Evolutionary conservation across 1,284 basidiomycete genomes (phyloP).

Genomic region (Coniferiporia sulphurascens): DNA sequence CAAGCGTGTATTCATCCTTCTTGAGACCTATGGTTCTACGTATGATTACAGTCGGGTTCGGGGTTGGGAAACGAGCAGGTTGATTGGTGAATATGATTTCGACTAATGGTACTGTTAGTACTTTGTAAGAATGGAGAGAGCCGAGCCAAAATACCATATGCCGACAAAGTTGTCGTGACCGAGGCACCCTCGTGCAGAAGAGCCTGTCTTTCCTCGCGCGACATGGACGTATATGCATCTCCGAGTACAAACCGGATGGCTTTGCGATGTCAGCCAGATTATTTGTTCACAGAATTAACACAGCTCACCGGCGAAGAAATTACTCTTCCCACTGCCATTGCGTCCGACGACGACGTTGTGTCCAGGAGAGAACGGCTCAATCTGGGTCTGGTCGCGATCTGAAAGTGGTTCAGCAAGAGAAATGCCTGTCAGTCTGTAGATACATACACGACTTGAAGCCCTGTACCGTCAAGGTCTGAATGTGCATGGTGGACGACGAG

Average conservation of each 20-base stretch:
- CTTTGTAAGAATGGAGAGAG: neutral
- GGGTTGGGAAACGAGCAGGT: constrained; percentile 89
- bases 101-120: constrained; percentile 37
- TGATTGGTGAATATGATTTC: constrained; percentile 88
- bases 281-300: neutral
- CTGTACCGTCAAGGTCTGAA: constrained; percentile 91
- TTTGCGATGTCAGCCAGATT: constrained; percentile 26
- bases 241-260: constrained; percentile 97
- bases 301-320: constrained; percentile 84
- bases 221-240: constrained; percentile 96
- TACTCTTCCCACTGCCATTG: constrained; percentile 95
- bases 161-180: constrained; percentile 85
- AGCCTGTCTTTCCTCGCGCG: constrained; percentile 87
- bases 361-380: constrained; percentile 76
- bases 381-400: constrained; percentile 80
- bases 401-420: constrained; percentile 12
- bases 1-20: constrained; percentile 98
- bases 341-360: constrained; percentile 94
- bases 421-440: constrained; percentile 1
- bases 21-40: constrained; percentile 94
- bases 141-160: constrained; percentile 63
- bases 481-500: constrained; percentile 51
- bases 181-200: constrained; percentile 92
- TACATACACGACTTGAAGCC: constrained; percentile 92
- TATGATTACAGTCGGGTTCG: constrained; percentile 79